phyloP scores from a whole-genome alignment of 257 asterid genomes.

The Nicotiana noctiflora region DNA sequence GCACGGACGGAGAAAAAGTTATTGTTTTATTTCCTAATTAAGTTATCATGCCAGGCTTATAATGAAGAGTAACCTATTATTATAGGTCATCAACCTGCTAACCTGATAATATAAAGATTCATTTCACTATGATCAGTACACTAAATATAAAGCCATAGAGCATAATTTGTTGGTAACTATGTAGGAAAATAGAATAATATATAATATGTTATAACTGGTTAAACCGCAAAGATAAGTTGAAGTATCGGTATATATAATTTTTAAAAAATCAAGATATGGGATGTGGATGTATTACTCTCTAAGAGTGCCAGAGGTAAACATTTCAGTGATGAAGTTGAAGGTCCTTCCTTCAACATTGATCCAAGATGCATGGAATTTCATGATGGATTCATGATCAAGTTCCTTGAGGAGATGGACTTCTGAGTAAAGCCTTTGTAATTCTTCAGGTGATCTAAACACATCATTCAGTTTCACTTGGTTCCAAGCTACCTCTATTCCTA shows the following conservation, averaged over 20 bases:
- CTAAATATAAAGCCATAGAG: too few species aligned
- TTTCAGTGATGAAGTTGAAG: slow-evolving; percentile 73
- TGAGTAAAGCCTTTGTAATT: slow-evolving; percentile 57
- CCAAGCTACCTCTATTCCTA: slow-evolving; percentile 85
- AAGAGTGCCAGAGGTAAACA: slow-evolving; percentile 82
- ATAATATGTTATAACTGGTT: too few species aligned
- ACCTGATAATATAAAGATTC: too few species aligned
- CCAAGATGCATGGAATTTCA: slow-evolving; percentile 57
- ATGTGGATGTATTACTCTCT: slow-evolving; percentile 44
- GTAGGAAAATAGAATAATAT: too few species aligned
- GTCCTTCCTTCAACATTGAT: slow-evolving; percentile 43
- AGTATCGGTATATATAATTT: neutral
- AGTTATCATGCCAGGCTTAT: too few species aligned
- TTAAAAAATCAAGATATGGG: neutral
- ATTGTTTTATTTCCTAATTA: too few species aligned
- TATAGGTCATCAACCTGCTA: too few species aligned
- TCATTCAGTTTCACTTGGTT: slow-evolving; percentile 59
- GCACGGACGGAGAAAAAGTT: too few species aligned
- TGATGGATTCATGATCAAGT: slow-evolving; percentile 60
- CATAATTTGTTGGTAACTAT: too few species aligned
- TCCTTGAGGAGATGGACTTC: slow-evolving; percentile 74
- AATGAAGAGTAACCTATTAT: too few species aligned
- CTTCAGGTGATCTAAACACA: slow-evolving; percentile 39
- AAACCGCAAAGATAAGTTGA: too few species aligned
- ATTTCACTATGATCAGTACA: too few species aligned